These are phyloP conservation scores for Nicotiana undulata DNA, from an alignment of 257 asterid species.

Conservation along the genomic window DNA sequence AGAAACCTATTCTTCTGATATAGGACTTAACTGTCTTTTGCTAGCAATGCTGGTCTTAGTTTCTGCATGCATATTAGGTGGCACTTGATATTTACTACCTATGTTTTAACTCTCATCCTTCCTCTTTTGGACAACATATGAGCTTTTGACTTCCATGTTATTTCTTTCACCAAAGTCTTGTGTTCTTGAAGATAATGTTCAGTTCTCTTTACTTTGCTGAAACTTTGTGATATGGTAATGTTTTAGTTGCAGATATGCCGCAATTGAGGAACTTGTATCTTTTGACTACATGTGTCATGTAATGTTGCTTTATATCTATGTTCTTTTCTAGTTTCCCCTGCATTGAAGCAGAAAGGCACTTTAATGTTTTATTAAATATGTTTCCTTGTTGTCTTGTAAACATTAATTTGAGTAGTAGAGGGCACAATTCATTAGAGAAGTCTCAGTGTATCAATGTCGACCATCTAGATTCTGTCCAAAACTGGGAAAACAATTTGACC, in stretches of 20 bases:
- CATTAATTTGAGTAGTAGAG: background rate
- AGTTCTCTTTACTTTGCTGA: background rate
- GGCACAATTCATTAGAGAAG: background rate
- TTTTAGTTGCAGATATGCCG: background rate
- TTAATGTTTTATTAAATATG: background rate
- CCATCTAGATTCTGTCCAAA: background rate
- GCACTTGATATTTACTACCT: background rate
- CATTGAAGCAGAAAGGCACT: background rate
- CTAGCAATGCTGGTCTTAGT: background rate
- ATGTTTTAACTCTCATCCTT: background rate
- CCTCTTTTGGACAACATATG: background rate
- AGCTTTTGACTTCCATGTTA: background rate
- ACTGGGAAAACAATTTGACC: background rate
- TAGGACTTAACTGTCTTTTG: background rate
- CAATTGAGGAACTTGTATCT: background rate
- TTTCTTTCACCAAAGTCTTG: background rate
- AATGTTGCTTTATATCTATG: background rate
- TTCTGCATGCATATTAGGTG: background rate
- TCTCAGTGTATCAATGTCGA: background rate
- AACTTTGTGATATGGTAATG: background rate
- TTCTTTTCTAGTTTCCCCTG: background rate
- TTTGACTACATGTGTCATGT: background rate
- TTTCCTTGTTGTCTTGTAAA: background rate
- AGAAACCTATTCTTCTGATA: constrained; percentile 13
- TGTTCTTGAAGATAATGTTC: background rate